These are phyloP conservation scores for Quercus phellos DNA, from an alignment of 331 rosid genomes.

Conservation along the genomic window DNA sequence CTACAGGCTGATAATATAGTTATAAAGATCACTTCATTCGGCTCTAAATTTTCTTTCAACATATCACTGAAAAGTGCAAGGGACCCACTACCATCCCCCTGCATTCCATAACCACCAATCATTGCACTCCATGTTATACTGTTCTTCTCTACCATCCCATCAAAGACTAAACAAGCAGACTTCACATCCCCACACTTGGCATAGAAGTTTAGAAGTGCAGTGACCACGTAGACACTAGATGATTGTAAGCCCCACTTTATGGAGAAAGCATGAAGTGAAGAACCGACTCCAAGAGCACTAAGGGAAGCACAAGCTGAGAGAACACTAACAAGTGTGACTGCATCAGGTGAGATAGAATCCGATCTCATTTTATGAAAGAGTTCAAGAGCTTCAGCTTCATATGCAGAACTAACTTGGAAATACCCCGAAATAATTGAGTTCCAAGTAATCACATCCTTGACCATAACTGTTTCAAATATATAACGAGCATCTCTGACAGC, in stretches of 20 bases:
- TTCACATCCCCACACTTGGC: conserved; percentile 74
- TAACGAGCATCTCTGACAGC: conserved; percentile 36
- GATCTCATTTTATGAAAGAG: conserved; percentile 53
- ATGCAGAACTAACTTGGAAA: conserved; percentile 45
- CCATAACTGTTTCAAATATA: conserved; percentile 40
- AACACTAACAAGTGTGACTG: conserved; percentile 58
- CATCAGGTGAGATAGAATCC: conserved; percentile 46
- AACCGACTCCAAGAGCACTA: conserved; percentile 55
- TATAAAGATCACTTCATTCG: conserved; percentile 60
- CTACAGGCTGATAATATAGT: conserved; percentile 67
- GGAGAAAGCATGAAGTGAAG: conserved; percentile 57
- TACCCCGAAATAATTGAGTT: conserved; percentile 54
- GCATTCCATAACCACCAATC: conserved; percentile 75
- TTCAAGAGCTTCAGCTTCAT: conserved; percentile 59
- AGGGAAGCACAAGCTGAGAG: conserved; percentile 59
- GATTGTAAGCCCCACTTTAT: conserved; percentile 45
- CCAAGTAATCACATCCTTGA: conserved; percentile 52
- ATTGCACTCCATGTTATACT: conserved; percentile 69
- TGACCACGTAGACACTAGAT: conserved; percentile 61
- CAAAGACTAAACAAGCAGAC: conserved; percentile 56
- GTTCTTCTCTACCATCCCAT: conserved; percentile 65
- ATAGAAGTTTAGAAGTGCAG: conserved; percentile 65
- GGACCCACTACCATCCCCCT: conserved; percentile 59
- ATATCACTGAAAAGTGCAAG: conserved; percentile 51
- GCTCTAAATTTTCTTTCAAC: conserved; percentile 56